Evolutionary conservation across 2,329 filamentous ascomycete species (phyloP).

Genomic region (Penicillium brevicompactum): DNA sequence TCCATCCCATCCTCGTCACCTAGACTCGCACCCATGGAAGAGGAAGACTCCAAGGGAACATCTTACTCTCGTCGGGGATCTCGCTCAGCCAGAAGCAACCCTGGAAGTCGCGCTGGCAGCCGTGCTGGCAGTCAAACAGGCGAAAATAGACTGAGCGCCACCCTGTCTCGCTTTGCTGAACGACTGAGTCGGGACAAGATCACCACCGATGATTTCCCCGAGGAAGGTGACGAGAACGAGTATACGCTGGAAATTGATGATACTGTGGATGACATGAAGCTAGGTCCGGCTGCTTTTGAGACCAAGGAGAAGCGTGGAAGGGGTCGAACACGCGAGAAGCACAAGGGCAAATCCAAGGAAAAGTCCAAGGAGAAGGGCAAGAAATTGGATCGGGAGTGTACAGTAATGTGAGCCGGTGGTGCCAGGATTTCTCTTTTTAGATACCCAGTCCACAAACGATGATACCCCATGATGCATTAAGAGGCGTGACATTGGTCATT

Average conservation of each 20-base stretch:
- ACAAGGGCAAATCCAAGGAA: constrained; percentile 34
- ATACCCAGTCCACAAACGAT: constrained; percentile 10
- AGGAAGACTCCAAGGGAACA: constrained; percentile 20
- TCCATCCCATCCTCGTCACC: constrained; percentile 29
- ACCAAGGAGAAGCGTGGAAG: constrained; percentile 27
- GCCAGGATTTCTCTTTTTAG: constrained; percentile 1
- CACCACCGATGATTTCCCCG: constrained; percentile 26
- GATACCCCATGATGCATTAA: constrained; percentile 9
- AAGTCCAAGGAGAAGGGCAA: constrained; percentile 39
- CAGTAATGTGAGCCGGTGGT: constrained; percentile 39
- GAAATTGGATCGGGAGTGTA: constrained; percentile 47
- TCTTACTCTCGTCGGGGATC: constrained; percentile 34
- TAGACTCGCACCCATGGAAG: constrained; percentile 29
- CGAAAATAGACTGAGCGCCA: constrained; percentile 39
- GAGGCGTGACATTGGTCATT: not conserved
- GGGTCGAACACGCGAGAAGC: constrained; percentile 19
- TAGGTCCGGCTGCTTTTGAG: constrained; percentile 17
- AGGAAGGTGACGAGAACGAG: constrained; percentile 31
- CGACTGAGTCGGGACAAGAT: constrained; percentile 35
- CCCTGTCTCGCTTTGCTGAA: constrained; percentile 38
- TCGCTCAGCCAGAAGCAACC: constrained; percentile 32
- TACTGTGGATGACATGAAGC: constrained; percentile 14
- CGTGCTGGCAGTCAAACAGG: constrained; percentile 39
- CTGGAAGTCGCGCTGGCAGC: constrained; percentile 39
- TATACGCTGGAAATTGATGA: constrained; percentile 24